Conservation (phyloP, 116 monocot genomes). For the Phalaenopsis hybrid region DNA sequence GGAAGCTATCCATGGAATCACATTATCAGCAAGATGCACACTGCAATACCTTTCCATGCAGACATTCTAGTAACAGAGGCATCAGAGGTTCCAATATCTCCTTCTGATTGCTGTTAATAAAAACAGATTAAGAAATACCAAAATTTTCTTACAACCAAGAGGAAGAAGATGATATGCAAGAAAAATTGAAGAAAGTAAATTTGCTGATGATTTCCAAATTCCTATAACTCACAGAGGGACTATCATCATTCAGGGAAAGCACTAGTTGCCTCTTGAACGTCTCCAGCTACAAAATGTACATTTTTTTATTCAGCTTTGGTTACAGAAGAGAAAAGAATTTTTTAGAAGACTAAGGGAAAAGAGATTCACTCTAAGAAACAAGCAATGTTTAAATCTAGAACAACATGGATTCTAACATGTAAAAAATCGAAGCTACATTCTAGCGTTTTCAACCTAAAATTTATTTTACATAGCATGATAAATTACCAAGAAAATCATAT, state of each 20-base stretch:
- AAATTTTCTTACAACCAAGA: not conserved
- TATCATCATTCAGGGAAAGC: slow-evolving; percentile 77
- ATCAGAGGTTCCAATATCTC: slow-evolving; percentile 36
- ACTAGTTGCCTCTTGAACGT: slow-evolving; percentile 85
- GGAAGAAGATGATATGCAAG: not conserved
- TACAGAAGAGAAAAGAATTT: not conserved
- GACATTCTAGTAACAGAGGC: slow-evolving; percentile 24
- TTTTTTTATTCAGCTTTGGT: not conserved
- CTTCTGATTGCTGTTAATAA: slow-evolving; percentile 34
- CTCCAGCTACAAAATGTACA: slow-evolving; percentile 49
- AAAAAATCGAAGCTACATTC: not conserved
- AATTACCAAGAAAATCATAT: not conserved
- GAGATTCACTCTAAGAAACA: not conserved
- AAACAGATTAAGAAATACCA: slow-evolving; percentile 7
- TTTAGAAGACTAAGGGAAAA: not conserved
- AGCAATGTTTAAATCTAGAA: not conserved
- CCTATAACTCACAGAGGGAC: slow-evolving; percentile 41
- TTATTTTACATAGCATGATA: no score
- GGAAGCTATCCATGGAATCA: not conserved
- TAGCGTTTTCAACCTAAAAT: no score
- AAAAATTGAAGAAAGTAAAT: slow-evolving; percentile 1
- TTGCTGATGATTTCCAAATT: not conserved
- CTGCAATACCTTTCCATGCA: slow-evolving; percentile 42
- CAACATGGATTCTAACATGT: not conserved
- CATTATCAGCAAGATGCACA: not conserved